A percentile compares a stretch with the other conserved stretches of the same genome.
Conservation (phyloP, 345 rosid species). For the Hibiscus syriacus region DNA sequence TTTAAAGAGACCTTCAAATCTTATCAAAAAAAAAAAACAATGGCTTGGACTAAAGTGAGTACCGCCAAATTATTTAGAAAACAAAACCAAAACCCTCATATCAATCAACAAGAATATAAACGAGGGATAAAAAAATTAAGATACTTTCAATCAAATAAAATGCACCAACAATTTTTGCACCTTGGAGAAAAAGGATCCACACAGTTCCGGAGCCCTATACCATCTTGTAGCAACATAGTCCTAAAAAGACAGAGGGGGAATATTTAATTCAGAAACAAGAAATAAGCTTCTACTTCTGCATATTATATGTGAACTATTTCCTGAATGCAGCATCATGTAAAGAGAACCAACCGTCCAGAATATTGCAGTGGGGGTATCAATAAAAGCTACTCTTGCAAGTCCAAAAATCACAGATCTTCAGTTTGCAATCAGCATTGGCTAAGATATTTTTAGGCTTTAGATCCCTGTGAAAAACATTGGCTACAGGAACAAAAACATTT, state of each 20-base stretch:
- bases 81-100: not conserved
- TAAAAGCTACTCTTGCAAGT: no score
- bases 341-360: not conserved
- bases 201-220: conserved; percentile 85
- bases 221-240: conserved; percentile 8
- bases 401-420: conserved; percentile 98
- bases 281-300: not conserved
- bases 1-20: no score
- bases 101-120: conserved; percentile 3
- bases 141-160: conserved; percentile 19
- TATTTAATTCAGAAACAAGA: not conserved
- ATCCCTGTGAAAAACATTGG: conserved; percentile 93
- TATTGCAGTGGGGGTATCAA: no score
- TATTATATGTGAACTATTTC: not conserved
- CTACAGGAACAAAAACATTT: conserved; percentile 19
- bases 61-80: not conserved
- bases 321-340: not conserved
- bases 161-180: conserved; percentile 4
- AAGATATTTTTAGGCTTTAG: conserved; percentile 87
- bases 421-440: conserved; percentile 94
- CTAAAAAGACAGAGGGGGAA: not conserved
- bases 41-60: not conserved
- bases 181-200: no score
- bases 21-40: no score
- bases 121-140: conserved; percentile 15